These are phyloP conservation scores for Candida pseudoviswanathii DNA, from an alignment of 1,139 yeast species.

Conservation along the genomic window DNA sequence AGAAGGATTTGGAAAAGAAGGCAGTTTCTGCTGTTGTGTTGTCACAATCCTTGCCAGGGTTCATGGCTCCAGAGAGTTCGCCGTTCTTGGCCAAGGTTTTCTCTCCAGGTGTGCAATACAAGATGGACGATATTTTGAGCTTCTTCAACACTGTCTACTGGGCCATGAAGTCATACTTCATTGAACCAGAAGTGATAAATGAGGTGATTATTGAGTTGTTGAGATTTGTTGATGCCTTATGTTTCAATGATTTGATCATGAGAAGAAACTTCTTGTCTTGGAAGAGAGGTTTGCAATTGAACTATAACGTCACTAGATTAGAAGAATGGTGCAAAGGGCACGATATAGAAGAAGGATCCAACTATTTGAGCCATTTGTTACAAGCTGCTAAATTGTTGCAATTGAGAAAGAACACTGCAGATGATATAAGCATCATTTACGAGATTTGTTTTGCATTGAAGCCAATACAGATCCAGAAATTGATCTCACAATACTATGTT, in stretches of 20 bases:
- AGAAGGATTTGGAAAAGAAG: constrained; percentile 87
- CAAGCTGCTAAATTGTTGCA: constrained; percentile 95
- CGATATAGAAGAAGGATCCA: constrained; percentile 88
- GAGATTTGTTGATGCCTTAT: constrained; percentile 86
- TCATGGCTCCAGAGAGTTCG: constrained; percentile 84
- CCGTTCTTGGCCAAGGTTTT: constrained; percentile 87
- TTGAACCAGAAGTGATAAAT: constrained; percentile 82
- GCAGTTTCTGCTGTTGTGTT: constrained; percentile 92
- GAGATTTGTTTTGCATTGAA: constrained; percentile 94
- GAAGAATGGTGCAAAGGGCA: constrained; percentile 99
- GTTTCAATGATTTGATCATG: constrained; percentile 96
- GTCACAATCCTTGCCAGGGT: constrained; percentile 95
- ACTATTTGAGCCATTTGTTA: constrained; percentile 81
- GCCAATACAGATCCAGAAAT: constrained; percentile 91
- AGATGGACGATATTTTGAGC: constrained; percentile 93
- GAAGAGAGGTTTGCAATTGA: constrained; percentile 97
- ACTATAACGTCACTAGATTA: constrained; percentile 92
- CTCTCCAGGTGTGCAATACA: constrained; percentile 69
- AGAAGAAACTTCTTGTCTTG: constrained; percentile 93
- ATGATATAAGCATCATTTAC: constrained; percentile 89
- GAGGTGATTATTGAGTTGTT: constrained; percentile 84
- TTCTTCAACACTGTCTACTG: constrained; percentile 90
- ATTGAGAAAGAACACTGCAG: constrained; percentile 84
- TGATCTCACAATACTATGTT: constrained; percentile 84
- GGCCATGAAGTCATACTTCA: constrained; percentile 90